Evolutionary conservation across 495 filamentous ascomycete genomes (phyloP).

Genomic region (Staphylotrichum tortipilum): DNA sequence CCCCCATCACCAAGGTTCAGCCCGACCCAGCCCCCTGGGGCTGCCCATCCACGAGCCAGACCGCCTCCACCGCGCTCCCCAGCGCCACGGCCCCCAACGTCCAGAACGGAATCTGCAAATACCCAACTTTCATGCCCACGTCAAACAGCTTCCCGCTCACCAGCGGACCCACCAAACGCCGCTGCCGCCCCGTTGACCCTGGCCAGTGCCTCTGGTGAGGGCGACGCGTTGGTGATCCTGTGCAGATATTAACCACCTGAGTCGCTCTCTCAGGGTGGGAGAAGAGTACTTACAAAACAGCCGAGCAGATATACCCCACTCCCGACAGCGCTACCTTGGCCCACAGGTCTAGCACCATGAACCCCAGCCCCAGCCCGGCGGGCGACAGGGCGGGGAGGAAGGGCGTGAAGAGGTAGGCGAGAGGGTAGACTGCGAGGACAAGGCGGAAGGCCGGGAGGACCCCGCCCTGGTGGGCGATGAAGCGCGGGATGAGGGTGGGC

Average conservation of each 20-base stretch:
- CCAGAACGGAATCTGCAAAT: slow-evolving; percentile 10
- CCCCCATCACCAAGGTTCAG: too few relatives aligned
- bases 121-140: background rate
- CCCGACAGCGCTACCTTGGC: slow-evolving; percentile 3
- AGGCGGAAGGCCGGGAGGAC: background rate
- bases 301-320: slow-evolving; percentile 6
- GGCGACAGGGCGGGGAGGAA: background rate
- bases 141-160: slow-evolving; percentile 5
- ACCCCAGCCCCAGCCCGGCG: background rate
- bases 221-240: slow-evolving; percentile 6
- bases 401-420: slow-evolving; percentile 6
- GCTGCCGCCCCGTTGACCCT: slow-evolving; percentile 11
- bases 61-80: background rate
- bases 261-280: too few relatives aligned
- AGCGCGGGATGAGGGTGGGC: background rate
- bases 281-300: slow-evolving; percentile 4
- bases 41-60: too few relatives aligned
- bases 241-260: too few relatives aligned
- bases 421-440: slow-evolving; percentile 4
- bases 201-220: slow-evolving; percentile 4
- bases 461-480: slow-evolving; percentile 4
- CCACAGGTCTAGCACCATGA: slow-evolving; percentile 4
- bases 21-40: too few relatives aligned
- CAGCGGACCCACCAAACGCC: slow-evolving; percentile 5
- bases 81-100: slow-evolving; percentile 1